A percentile compares a stretch with the other conserved stretches of the same genome.
Evolutionary conservation across 176 grass and related monocot species (phyloP).

Genomic region (Zea mays): DNA sequence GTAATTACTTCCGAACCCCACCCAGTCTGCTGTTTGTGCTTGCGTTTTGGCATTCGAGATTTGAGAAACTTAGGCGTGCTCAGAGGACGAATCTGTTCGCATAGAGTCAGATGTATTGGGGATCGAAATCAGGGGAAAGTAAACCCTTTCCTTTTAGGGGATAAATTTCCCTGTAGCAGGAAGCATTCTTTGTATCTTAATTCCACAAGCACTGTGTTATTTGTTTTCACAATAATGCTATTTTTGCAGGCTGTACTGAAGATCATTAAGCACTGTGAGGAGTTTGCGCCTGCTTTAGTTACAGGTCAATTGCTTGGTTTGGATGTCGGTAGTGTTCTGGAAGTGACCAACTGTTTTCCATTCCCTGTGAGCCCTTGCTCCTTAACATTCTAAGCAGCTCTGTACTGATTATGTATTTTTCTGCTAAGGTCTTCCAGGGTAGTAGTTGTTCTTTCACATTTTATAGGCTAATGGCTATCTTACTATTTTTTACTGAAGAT

Average conservation of each 20-base stretch:
- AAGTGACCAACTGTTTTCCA: constrained; percentile 99
- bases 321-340: constrained; percentile 95
- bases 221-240: constrained; percentile 16
- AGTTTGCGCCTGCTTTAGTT: constrained; percentile 91
- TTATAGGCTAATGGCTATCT: constrained; percentile 23
- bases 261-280: constrained; percentile 97
- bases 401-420: background rate
- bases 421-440: background rate
- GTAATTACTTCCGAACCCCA: constrained; percentile 45
- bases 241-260: constrained; percentile 69
- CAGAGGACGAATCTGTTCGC: constrained; percentile 20
- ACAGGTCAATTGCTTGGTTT: constrained; percentile 98
- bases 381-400: constrained; percentile 10
- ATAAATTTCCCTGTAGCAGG: background rate
- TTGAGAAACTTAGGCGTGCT: background rate
- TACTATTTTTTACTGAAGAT: constrained; percentile 44
- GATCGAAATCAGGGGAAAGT: background rate
- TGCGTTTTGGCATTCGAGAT: constrained; percentile 16
- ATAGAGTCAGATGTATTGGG: background rate
- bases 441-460: background rate
- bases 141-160: background rate
- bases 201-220: background rate
- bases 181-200: background rate
- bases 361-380: constrained; percentile 70
- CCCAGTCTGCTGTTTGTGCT: background rate